Conservation (phyloP, 164 flowering plant genomes). For the Aristolochia fimbriata region DNA sequence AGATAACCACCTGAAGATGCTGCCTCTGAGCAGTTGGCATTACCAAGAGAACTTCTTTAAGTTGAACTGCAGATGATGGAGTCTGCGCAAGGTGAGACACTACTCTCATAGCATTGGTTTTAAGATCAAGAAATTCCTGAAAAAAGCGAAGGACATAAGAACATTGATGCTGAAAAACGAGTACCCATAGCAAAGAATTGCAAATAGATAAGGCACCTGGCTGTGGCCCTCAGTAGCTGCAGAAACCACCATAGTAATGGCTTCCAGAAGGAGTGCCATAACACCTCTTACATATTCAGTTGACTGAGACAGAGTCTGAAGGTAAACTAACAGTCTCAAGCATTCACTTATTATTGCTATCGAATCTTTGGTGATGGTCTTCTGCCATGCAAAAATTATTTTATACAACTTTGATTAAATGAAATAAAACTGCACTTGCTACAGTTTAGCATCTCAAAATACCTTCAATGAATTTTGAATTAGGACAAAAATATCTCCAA, state of each 20-base stretch:
- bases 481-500: slow-evolving; percentile 37
- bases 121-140: slow-evolving; percentile 65
- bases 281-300: slow-evolving; percentile 47
- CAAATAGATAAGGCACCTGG: slow-evolving; percentile 25
- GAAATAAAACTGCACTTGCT: neutral
- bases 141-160: slow-evolving; percentile 3
- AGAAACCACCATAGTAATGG: slow-evolving; percentile 49
- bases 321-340: slow-evolving; percentile 58
- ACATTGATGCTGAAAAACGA: neutral
- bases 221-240: slow-evolving; percentile 34
- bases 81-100: slow-evolving; percentile 86
- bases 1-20: slow-evolving; percentile 63
- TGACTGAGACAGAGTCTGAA: slow-evolving; percentile 55
- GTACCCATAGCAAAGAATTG: neutral
- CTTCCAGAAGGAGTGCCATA: slow-evolving; percentile 62
- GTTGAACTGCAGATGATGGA: slow-evolving; percentile 53
- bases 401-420: slow-evolving; percentile 4
- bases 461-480: slow-evolving; percentile 50
- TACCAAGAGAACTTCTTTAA: slow-evolving; percentile 68
- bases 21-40: slow-evolving; percentile 63
- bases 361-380: slow-evolving; percentile 46
- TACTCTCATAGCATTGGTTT: slow-evolving; percentile 46
- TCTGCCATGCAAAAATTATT: slow-evolving; percentile 33
- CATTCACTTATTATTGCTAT: slow-evolving; percentile 53
- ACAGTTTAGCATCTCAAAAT: neutral